phyloP scores from a whole-genome alignment of 176 grass and related monocot species.

The Thalia dealbata region DNA sequence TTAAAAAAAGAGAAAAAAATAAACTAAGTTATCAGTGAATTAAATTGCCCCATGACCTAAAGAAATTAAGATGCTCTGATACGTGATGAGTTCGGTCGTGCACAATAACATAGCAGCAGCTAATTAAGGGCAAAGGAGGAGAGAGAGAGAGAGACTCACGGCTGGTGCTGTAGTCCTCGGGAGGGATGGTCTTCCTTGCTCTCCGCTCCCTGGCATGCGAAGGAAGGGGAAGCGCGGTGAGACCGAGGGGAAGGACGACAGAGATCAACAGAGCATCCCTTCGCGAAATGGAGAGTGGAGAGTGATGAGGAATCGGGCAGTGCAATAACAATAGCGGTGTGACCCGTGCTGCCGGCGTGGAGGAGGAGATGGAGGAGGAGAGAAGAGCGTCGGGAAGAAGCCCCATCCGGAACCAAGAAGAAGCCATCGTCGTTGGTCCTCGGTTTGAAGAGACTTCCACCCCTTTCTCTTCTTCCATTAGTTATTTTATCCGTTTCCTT shows the following conservation, averaged over 20 bases:
- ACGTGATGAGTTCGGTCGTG: not conserved
- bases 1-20: no score
- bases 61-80: not conserved
- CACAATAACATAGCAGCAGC: not conserved
- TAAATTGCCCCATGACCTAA: not conserved
- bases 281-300: not conserved
- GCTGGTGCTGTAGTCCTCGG: constrained; percentile 18
- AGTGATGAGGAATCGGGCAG: not conserved
- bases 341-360: not conserved
- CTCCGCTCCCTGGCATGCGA: constrained; percentile 22
- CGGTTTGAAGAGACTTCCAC: not conserved
- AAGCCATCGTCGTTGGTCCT: no score
- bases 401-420: not conserved
- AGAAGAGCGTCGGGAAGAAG: constrained; percentile 2
- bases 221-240: not conserved
- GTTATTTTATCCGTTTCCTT: not conserved
- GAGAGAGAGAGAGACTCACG: constrained; percentile 20
- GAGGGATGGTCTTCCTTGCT: constrained; percentile 16
- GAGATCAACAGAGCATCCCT: constrained; percentile 12
- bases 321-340: not conserved
- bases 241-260: constrained; percentile 3
- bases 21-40: no score
- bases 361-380: not conserved
- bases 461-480: not conserved
- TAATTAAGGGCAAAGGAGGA: not conserved